Conservation (phyloP, 768 basidiomycete genomes). For the Boletus pseudo-olivaceus region DNA sequence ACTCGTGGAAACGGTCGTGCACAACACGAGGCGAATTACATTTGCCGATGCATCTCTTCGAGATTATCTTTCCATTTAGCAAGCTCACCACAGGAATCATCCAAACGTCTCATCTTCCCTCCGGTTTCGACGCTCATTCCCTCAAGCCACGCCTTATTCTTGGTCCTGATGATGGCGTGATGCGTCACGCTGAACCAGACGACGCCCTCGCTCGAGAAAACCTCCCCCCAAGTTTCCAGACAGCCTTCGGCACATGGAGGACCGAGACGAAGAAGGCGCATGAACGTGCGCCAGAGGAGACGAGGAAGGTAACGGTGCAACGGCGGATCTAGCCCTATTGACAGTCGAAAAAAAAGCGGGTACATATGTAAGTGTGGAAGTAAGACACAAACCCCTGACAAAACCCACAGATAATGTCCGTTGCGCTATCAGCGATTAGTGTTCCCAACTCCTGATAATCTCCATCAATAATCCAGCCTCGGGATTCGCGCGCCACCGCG, state of each 20-base stretch:
- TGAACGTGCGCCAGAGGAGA: slow-evolving; percentile 49
- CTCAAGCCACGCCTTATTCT: slow-evolving; percentile 16
- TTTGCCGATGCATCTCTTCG: slow-evolving; percentile 5
- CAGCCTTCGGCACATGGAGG: slow-evolving; percentile 50
- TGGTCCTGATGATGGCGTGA: slow-evolving; percentile 29
- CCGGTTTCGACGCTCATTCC: slow-evolving; percentile 27
- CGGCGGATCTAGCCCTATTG: slow-evolving; percentile 66
- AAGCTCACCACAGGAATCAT: slow-evolving; percentile 48
- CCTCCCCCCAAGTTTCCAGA: slow-evolving; percentile 36
- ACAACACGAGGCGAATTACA: slow-evolving; percentile 1
- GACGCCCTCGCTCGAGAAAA: slow-evolving; percentile 47
- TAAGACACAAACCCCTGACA: background rate
- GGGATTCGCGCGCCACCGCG: slow-evolving; percentile 28
- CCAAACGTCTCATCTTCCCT: slow-evolving; percentile 45
- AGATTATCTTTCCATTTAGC: slow-evolving; percentile 35
- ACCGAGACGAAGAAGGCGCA: slow-evolving; percentile 36
- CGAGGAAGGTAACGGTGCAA: slow-evolving; percentile 59
- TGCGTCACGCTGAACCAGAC: slow-evolving; percentile 48
- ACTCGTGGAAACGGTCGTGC: background rate
- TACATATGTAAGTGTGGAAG: background rate
- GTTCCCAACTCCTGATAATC: slow-evolving; percentile 34
- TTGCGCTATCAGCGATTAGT: slow-evolving; percentile 37
- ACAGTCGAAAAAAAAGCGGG: too few species aligned
- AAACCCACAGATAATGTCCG: slow-evolving; percentile 53
- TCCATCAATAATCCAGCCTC: slow-evolving; percentile 57